Conservation (phyloP, 495 filamentous ascomycete genomes). For the Apiosordaria backusii region DNA sequence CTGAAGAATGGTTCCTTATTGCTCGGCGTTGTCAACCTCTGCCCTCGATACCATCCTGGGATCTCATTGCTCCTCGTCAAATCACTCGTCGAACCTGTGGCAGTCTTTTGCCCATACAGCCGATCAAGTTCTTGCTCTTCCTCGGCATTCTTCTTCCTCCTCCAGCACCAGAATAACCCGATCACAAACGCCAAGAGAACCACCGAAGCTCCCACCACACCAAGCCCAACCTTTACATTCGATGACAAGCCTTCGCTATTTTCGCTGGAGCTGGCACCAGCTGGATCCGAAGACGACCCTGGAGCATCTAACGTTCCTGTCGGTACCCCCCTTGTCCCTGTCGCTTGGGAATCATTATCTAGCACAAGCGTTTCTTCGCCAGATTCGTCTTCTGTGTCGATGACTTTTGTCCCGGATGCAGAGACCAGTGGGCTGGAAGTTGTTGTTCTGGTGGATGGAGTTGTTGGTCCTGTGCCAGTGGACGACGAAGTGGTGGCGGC, state of each 20-base stretch:
- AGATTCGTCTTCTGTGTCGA: conserved; percentile 15
- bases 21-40: conserved; percentile 19
- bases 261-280: background rate
- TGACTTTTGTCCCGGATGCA: conserved; percentile 12
- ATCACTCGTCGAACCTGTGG: conserved; percentile 11
- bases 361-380: conserved; percentile 18
- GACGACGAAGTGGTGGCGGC: background rate
- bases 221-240: conserved; percentile 26
- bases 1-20: conserved; percentile 7
- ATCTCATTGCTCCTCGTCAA: conserved; percentile 21
- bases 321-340: background rate
- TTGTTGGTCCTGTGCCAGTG: background rate
- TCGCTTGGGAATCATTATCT: conserved; percentile 7
- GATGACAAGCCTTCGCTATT: background rate
- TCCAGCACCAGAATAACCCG: conserved; percentile 26
- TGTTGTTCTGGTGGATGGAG: conserved; percentile 1
- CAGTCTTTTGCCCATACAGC: conserved; percentile 27
- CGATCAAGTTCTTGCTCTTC: conserved; percentile 33
- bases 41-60: conserved; percentile 35
- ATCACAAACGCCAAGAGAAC: conserved; percentile 17
- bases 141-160: conserved; percentile 16
- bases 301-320: background rate
- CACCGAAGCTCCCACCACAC: conserved; percentile 22
- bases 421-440: background rate
- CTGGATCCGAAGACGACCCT: background rate